Base-by-base conservation (phyloP, 345 rosid species). In the Eucalyptus coolabah region DNA sequence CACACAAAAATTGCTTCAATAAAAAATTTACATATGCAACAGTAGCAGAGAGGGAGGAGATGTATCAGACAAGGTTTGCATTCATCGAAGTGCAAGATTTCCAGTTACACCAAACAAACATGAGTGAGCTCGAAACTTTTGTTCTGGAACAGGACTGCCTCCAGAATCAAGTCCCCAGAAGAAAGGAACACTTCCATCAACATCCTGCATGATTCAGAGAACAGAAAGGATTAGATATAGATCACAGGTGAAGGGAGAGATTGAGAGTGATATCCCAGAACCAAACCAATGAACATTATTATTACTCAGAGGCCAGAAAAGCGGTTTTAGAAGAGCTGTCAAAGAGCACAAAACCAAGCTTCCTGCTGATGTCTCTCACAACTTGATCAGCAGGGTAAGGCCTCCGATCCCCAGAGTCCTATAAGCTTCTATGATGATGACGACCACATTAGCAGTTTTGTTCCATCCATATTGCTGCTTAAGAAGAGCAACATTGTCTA, bases 331-430 rank as follows among this genome's bases (percentile, higher is more conserved):
- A 90, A 82, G 94, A 87, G 91, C 95, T 91, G 89, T 98, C 99
- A 34, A 87, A 97, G 90, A 96, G 94, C 87, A 95, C 86, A 86
- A 98, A 97, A 2, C 95, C 95, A 88, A 94, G 94, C 88, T 94
- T 96, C 80, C 99, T 99, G 47, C 92, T 93, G 50, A 98, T 91
- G 77, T 95, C 98, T 94, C 95, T 95, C 53, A 97, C 96, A 67
- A 97, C 99, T 94, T 96, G 99, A 89, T 96, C 98, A 3, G 96
- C 95, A 83, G 98, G 96, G 88, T 98, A 50, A 98, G 28, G 99
- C 99, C 88, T 50, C 19, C 7, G 19, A 50, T 50, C 53, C 53
- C 17, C 53, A 15, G 19, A 50, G 53, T 15, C 19, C 53, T 15
- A 50, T 50, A 50, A 50, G 53, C 53, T 93, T 98, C 99, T 32